Evolutionary conservation across 148 eudicot species (phyloP), one percentile per base, ranked within the genome.

Genomic region (Pouteria glomerata): DNA sequence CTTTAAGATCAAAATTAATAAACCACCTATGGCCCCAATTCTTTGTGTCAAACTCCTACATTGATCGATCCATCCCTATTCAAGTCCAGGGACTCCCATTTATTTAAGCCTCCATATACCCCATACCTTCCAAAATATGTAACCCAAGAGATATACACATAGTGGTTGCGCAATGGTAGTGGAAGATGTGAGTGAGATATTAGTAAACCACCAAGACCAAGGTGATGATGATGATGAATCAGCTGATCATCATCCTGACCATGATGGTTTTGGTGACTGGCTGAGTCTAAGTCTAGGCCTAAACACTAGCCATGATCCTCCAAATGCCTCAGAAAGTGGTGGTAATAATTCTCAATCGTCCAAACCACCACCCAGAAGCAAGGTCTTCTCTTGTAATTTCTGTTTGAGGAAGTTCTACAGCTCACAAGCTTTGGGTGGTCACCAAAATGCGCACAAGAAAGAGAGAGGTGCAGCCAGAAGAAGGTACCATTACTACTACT

Each of bases 371-470:
- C 47, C 31, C 5, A 16, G 48, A 6, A 30, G 51, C 44, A 74
- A 66, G 57, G 29, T 81, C 16, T 82, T 82, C 55, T 63, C 82
- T 2, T 82, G 85, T 63, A 74, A 72, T 19, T 78, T 56, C 37
- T 82, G 85, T 63, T n/a, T 30, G 31, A 68, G 80, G 63, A 78
- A 71, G 73, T 82, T 82, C 53, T 78, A 31, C 53, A 82, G 77
- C 66, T 75, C 82, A 39, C 82, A 69, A n/a, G 85, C 82, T 1
- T 60, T 82, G 71, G 82, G 85, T 23, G 82, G 85, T 72, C 85
- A 82, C 74, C 82, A 78, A 48, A 82, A 82, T 59, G 85, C 85
- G 6, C 85, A 78, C 69, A 78, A 78, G 72, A 75, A 74, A 41
- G 82, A 82, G 6, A 75, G 82, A 66, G 70, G 71, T 44, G 76